Evolutionary conservation across 169 alveolate species (phyloP).

Genomic region (Eimeria nieschulzi): DNA sequence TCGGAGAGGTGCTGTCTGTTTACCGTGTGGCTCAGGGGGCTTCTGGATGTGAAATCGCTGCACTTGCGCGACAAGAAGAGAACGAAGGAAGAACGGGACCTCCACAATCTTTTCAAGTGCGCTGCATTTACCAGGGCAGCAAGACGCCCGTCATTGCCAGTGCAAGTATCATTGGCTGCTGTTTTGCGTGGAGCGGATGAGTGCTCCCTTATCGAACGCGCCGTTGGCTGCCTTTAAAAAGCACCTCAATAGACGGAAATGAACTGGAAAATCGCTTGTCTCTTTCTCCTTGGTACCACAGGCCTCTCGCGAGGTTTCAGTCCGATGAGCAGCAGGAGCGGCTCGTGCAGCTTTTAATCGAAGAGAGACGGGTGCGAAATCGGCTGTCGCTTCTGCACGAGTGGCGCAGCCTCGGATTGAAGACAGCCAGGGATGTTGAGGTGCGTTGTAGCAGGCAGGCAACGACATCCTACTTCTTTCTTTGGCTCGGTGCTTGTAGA

Average conservation of each 20-base stretch:
- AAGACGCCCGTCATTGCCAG: too few species aligned
- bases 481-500: too few species aligned
- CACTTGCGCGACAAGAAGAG: constrained; percentile 91
- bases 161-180: too few species aligned
- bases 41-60: constrained; percentile 88
- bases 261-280: too few species aligned
- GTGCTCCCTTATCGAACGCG: too few species aligned
- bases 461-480: too few species aligned
- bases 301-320: constrained; percentile 90
- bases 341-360: constrained; percentile 87
- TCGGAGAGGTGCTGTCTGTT: too few species aligned
- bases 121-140: neutral
- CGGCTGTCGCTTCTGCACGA: constrained; percentile 88
- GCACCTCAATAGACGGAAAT: too few species aligned
- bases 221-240: too few species aligned
- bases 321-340: constrained; percentile 91
- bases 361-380: constrained; percentile 88
- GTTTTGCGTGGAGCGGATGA: too few species aligned
- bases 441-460: constrained; percentile 59
- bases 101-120: constrained; percentile 83
- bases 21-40: constrained; percentile 79
- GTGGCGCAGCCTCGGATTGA: constrained; percentile 91
- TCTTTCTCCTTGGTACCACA: constrained; percentile 5
- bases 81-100: constrained; percentile 92
- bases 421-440: constrained; percentile 89